phyloP scores from a whole-genome alignment of 257 asterid genomes.

The Solanum dulcamara region DNA sequence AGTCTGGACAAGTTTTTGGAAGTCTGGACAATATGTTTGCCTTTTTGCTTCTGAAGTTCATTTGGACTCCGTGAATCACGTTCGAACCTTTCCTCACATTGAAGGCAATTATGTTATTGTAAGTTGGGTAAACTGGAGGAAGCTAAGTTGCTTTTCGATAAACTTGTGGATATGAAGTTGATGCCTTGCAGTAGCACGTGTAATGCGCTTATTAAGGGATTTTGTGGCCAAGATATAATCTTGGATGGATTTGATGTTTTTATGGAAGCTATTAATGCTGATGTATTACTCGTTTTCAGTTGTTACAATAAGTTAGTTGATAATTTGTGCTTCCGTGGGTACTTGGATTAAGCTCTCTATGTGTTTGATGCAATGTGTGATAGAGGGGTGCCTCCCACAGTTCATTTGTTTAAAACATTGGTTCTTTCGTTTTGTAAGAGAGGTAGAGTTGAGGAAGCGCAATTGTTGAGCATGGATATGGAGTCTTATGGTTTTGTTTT shows the following conservation, averaged over 20 bases:
- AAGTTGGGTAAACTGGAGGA: conserved; percentile 43
- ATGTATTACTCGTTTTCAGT: conserved; percentile 10
- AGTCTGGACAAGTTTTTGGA: no score
- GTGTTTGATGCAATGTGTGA: conserved; percentile 31
- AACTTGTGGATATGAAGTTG: conserved; percentile 12
- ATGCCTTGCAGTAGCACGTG: conserved; percentile 27
- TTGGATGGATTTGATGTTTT: conserved; percentile 40
- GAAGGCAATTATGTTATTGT: no score
- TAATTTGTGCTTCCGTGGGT: conserved; percentile 31
- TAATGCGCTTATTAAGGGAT: conserved; percentile 27
- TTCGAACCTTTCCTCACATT: no score
- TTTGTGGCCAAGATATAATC: conserved; percentile 17
- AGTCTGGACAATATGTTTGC: no score
- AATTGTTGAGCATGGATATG: conserved; percentile 26
- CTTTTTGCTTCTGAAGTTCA: no score
- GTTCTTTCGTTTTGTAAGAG: conserved; percentile 32
- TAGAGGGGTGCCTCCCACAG: conserved; percentile 28
- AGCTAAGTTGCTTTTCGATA: conserved; percentile 27
- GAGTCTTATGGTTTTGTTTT: conserved; percentile 37
- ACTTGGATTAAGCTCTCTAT: conserved; percentile 33
- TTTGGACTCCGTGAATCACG: no score
- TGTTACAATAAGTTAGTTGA: conserved; percentile 41
- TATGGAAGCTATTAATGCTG: conserved; percentile 11
- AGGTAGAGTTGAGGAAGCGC: conserved; percentile 48
- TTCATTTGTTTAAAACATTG: conserved; percentile 37